Percentiles rank a stretch among this genome's conserved stretches.
Evolutionary conservation across 441 rosid species (phyloP).

Genomic region (Erodium moschatum): DNA sequence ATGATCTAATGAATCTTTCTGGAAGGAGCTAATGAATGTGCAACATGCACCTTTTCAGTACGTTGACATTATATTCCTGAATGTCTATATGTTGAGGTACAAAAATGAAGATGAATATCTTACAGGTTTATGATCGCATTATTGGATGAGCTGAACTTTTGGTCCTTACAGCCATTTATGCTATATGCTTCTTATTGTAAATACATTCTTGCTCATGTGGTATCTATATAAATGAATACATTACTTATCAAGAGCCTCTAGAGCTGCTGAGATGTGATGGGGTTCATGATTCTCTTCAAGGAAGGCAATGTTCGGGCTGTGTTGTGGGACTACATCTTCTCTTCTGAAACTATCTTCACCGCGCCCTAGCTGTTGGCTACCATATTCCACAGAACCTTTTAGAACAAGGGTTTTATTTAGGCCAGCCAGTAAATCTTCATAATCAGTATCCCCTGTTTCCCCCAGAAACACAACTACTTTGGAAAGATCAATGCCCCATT

Average conservation of each 20-base stretch:
- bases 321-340: constrained; percentile 46
- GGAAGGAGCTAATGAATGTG: background rate
- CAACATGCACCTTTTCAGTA: background rate
- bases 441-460: constrained; percentile 82
- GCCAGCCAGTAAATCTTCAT: constrained; percentile 58
- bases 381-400: constrained; percentile 43
- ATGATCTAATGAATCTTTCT: background rate
- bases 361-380: constrained; percentile 52
- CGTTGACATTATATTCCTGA: background rate
- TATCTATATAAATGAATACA: constrained; percentile 10
- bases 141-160: background rate
- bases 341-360: constrained; percentile 50
- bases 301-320: constrained; percentile 40
- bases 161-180: constrained; percentile 8
- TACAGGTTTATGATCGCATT: background rate
- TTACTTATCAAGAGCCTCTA: constrained; percentile 31
- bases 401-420: constrained; percentile 59
- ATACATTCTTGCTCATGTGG: background rate
- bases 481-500: constrained; percentile 71
- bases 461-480: constrained; percentile 61
- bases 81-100: background rate
- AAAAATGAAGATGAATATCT: constrained; percentile 4
- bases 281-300: constrained; percentile 36
- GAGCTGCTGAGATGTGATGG: constrained; percentile 39
- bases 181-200: background rate